Base-by-base conservation (phyloP, 139 green algal species). In the Closterium sp. region DNA sequence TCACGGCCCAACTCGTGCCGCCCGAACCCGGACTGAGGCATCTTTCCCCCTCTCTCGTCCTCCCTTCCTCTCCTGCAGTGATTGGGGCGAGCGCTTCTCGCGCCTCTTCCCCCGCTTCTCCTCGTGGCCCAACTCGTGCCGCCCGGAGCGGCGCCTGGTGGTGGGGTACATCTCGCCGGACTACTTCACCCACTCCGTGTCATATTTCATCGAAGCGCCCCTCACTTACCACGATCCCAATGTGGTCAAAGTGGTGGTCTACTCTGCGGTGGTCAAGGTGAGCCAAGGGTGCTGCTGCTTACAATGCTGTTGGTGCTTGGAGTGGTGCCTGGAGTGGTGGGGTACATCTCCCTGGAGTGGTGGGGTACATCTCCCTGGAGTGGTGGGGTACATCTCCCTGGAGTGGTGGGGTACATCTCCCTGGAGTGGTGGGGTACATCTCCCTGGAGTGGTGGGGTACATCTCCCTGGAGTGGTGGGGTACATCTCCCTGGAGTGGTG, bases 151-250 rank as follows among this genome's bases (percentile, higher is more conserved):
- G 32, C 86, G 85, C 4, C 95, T 99, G 55, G 55, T 76, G 55
- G 90, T 99, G 1, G 98, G 97, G 38, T 99, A 99, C 95, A 94
- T 99, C 32, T 99, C 97, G 4, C 97, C 98, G 2, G 98, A 99
- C 94, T 95, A 99, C 43, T 98, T 98, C 95, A 98, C 96, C 3
- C 98, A 99, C 94, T 97, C 95, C 0, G 98, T 99, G 21, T 98
- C 96, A 64, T 99, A 99, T 95, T 99, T 99, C 96, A 97, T 97
- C 0, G 96, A 99, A 93, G 98, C 96, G n/a, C 55, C 55, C 55
- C 10, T 76, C 3, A 89, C 91, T 3, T 92, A 97, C 87, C 97
- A 99, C 94, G 35, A 94, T 95, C 83, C 33, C 34, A 34, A 34
- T 16, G 86, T 30, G 12, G 89, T 93, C 32, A 84, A 91, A 23